Conservation (phyloP, 352 stramenopile genomes). For the Elongisporangium anandrum region DNA sequence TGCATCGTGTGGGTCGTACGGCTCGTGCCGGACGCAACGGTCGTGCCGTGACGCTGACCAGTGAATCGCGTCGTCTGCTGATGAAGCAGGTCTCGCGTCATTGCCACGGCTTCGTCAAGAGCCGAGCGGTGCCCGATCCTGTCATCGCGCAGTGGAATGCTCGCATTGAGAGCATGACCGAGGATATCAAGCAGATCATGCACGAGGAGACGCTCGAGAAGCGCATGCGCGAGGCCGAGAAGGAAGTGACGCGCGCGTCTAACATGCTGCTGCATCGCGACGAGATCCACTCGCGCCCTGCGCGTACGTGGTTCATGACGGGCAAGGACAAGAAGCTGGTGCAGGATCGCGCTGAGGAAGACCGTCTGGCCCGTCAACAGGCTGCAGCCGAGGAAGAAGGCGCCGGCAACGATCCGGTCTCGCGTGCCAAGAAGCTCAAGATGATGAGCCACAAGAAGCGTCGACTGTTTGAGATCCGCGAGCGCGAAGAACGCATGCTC, state of each 20-base stretch:
- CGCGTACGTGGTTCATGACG: conserved; percentile 91
- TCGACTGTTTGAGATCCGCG: conserved; percentile 75
- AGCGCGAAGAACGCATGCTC: conserved; percentile 79
- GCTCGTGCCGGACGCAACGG: conserved; percentile 94
- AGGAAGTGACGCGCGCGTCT: conserved; percentile 82
- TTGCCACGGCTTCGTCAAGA: conserved; percentile 90
- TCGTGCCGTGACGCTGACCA: conserved; percentile 87
- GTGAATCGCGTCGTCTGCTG: conserved; percentile 85
- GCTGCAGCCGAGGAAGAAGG: conserved; percentile 29
- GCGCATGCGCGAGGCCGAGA: conserved; percentile 86
- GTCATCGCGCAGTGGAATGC: conserved; percentile 87
- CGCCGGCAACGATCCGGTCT: conserved; percentile 24
- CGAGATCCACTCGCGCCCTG: conserved; percentile 85
- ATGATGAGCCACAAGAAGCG: conserved; percentile 87
- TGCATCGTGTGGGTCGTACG: conserved; percentile 98
- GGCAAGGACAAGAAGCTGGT: conserved; percentile 88
- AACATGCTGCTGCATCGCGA: conserved; percentile 91
- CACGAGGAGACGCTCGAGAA: conserved; percentile 88
- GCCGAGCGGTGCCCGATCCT: conserved; percentile 79
- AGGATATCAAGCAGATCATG: conserved; percentile 75
- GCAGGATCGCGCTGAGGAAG: conserved; percentile 57
- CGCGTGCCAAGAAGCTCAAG: conserved; percentile 75
- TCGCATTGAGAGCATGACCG: conserved; percentile 79
- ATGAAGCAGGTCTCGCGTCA: conserved; percentile 94
- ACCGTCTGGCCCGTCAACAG: conserved; percentile 43